These are phyloP conservation scores for Solanum hybrid DNA, from an alignment of 305 asterid species.

Conservation along the genomic window DNA sequence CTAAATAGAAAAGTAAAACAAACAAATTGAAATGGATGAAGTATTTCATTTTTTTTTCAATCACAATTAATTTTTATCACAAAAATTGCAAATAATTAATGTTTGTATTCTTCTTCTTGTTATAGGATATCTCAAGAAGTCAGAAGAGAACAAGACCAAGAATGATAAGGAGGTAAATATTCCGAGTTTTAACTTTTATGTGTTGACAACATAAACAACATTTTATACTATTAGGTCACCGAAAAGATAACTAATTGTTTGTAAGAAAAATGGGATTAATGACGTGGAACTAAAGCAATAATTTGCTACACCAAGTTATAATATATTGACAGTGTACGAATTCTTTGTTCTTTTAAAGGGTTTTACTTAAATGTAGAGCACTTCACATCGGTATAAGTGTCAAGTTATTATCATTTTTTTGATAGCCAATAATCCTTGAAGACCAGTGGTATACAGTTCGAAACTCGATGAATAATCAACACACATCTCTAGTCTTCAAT, in stretches of 20 bases:
- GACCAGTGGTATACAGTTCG: too few species aligned
- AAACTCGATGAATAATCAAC: too few species aligned
- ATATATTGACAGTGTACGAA: not conserved
- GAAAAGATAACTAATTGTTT: not conserved
- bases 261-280: not conserved
- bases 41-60: not conserved
- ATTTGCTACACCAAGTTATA: not conserved
- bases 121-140: conserved; percentile 72
- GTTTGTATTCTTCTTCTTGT: not conserved
- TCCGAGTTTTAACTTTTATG: not conserved
- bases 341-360: not conserved
- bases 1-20: too few species aligned
- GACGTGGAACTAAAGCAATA: not conserved
- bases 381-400: not conserved
- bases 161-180: conserved; percentile 75
- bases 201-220: fast-evolving
- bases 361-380: not conserved
- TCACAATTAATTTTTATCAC: not conserved
- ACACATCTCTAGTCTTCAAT: too few species aligned
- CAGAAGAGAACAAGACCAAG: conserved; percentile 70
- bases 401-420: not conserved
- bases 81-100: not conserved
- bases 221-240: not conserved
- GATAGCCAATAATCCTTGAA: too few species aligned
- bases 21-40: not conserved